phyloP scores from a whole-genome alignment of 148 eudicot species.

The Rhododendron mucronatum region DNA sequence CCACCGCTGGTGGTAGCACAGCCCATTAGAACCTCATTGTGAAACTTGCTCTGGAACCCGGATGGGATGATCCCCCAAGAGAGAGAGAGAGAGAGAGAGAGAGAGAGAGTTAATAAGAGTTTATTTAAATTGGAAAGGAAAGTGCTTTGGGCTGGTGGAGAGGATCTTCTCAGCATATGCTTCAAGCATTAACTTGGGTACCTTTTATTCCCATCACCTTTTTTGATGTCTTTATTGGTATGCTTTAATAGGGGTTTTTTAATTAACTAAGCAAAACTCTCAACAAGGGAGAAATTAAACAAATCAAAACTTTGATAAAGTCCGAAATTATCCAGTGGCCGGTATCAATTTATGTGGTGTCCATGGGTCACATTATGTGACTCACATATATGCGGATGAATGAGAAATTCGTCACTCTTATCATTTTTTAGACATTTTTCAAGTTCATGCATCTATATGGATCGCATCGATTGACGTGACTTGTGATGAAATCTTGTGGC shows the following conservation, averaged over 20 bases:
- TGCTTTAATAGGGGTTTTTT: background rate
- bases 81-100: background rate
- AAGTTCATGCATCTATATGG: background rate
- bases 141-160: background rate
- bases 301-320: background rate
- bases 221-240: background rate
- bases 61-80: background rate
- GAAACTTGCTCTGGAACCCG: background rate
- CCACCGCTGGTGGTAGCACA: background rate
- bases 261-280: background rate
- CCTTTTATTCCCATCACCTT: background rate
- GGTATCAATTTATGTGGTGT: background rate
- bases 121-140: background rate
- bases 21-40: background rate
- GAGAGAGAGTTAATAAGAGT: background rate
- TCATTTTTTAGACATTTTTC: background rate
- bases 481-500: background rate
- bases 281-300: background rate
- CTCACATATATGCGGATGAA: background rate
- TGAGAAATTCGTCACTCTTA: background rate
- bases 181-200: background rate
- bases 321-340: background rate
- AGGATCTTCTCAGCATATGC: slow-evolving; percentile 9
- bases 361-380: background rate
- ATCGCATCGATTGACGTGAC: background rate